Conservation (phyloP, 2,329 filamentous ascomycete species). For the Ilyonectria robusta region DNA sequence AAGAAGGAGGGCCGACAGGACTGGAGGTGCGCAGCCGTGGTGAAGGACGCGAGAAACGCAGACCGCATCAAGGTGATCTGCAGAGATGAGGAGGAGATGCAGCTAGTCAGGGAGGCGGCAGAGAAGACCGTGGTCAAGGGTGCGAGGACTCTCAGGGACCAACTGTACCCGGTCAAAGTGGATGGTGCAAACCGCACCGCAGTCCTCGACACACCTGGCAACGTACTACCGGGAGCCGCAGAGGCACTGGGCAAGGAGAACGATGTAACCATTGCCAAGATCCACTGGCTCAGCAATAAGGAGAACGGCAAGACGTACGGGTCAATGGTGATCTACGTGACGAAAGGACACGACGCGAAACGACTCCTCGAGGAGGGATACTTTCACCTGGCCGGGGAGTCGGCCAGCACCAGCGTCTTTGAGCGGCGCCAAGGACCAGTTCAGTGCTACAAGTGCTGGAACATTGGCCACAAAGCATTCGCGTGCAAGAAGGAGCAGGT, state of each 20-base stretch:
- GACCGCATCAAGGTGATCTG: constrained; percentile 4
- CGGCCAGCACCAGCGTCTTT: neutral
- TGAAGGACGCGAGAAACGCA: neutral
- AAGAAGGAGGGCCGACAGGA: too few species aligned
- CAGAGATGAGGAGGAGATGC: neutral
- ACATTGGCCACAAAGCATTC: neutral
- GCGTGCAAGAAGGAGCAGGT: neutral
- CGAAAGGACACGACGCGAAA: constrained; percentile 1
- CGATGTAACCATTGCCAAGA: constrained; percentile 40
- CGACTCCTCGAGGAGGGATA: neutral
- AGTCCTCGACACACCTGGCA: too few species aligned
- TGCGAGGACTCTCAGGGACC: neutral
- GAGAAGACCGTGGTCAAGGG: neutral
- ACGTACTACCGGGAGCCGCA: constrained; percentile 15
- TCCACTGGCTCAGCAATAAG: constrained; percentile 44
- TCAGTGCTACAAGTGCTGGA: neutral
- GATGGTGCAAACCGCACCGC: too few species aligned
- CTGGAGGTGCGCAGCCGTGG: neutral
- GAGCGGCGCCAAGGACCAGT: too few species aligned
- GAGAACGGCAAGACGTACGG: constrained; percentile 39
- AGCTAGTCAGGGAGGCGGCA: neutral
- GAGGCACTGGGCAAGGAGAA: constrained; percentile 44
- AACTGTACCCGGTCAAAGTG: too few species aligned
- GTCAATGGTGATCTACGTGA: constrained; percentile 38
- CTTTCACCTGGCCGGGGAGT: constrained; percentile 3